Evolutionary conservation across 1,284 basidiomycete species (phyloP).

Genomic region (Stereum hirsutum): DNA sequence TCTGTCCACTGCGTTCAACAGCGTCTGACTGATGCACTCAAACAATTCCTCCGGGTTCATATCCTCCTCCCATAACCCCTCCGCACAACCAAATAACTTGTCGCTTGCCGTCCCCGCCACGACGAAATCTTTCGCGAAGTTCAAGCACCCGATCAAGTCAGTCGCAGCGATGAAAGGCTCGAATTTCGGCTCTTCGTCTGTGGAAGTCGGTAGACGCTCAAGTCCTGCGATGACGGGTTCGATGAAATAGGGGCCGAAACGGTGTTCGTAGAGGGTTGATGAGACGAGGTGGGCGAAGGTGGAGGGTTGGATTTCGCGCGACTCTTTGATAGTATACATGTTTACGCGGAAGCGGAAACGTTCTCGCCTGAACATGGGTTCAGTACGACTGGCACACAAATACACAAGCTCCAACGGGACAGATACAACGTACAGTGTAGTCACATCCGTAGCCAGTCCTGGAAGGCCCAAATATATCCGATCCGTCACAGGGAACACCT

Average conservation of each 20-base stretch:
- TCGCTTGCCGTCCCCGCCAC: constrained; percentile 91
- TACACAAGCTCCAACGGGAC: no score
- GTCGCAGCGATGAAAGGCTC: constrained; percentile 96
- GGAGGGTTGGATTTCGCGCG: constrained; percentile 93
- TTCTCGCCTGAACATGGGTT: constrained; percentile 64
- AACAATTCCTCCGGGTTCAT: constrained; percentile 96
- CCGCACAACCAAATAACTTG: constrained; percentile 96
- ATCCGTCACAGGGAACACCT: constrained; percentile 95
- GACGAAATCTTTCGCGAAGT: constrained; percentile 95
- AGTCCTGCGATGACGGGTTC: constrained; percentile 96
- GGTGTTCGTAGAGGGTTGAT: constrained; percentile 94
- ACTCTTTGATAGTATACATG: constrained; percentile 99
- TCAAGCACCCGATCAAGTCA: constrained; percentile 94
- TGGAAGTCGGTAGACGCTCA: constrained; percentile 64
- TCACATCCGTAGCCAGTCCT: constrained; percentile 90
- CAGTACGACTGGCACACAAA: no score
- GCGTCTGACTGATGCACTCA: constrained; percentile 95
- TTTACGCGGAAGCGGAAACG: constrained; percentile 91
- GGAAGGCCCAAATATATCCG: constrained; percentile 89
- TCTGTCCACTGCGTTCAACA: constrained; percentile 92
- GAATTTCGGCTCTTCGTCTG: no score
- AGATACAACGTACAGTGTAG: constrained; percentile 84
- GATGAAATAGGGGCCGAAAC: constrained; percentile 96
- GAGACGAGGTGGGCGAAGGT: constrained; percentile 95
- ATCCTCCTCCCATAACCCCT: constrained; percentile 98